Base-by-base conservation (phyloP, 2,329 filamentous ascomycete genomes). In the Phialophora verrucosa region DNA sequence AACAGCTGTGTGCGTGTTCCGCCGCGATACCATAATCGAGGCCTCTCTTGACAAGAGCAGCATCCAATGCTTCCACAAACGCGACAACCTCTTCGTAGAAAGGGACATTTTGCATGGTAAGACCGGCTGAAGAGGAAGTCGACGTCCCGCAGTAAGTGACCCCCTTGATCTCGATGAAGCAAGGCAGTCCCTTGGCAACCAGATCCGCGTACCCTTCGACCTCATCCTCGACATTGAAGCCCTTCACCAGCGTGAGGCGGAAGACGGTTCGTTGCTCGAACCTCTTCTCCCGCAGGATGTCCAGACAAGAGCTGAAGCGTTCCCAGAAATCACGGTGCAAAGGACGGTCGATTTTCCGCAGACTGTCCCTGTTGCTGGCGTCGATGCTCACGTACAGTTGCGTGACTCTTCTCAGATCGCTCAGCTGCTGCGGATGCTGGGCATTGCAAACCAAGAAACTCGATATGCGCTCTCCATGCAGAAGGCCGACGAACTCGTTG, bases 251-350 rank as follows among this genome's bases (percentile, higher is more conserved):
- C 0, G 94, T 98, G 3, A 98, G 85, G 1, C 95, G 89, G 83
- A 96, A 98, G 3, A 98, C 95, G 5, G 95, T 98, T 62, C 94
- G 89, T 76, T 97, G 94, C 62, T 89, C 85, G 81, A 91, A 90
- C 49, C 94, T 87, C 78, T 91, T 91, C 77, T 91, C 90, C 17
- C 91, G 87, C 25, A 98, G 82, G 69, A 99, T 97, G 66, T 96
- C 92, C 38, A 98, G 85, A 75, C 95, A 98, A 35, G 90, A 85
- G 75, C 91, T 88, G 85, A 98, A 97, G 4, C 95, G 89, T 80
- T 97, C 93, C 95, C 94, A 98, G 80, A 96, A 99, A 79, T 98
- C 94, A 59, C 95, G 88, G 80, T 98, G 93, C 3, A 99, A 85
- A 0, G 94, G 95, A 0, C 94, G 84, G 78, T 98, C 94, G 73